These are phyloP conservation scores for Penicillium psychrosexuale DNA, from an alignment of 2,329 filamentous ascomycete species.

Conservation along the genomic window DNA sequence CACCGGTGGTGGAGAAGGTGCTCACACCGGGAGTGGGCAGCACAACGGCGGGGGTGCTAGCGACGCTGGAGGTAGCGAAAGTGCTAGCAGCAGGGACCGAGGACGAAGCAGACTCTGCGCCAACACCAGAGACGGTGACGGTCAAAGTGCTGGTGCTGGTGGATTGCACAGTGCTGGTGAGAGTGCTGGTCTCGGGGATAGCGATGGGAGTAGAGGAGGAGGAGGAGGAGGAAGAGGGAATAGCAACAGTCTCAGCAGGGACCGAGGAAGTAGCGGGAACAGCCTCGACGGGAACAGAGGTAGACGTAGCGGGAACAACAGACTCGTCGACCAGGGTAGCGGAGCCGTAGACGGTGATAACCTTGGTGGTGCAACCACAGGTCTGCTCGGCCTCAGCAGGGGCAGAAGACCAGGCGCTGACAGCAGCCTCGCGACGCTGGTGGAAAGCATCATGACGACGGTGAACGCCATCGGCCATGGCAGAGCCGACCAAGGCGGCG, in stretches of 20 bases:
- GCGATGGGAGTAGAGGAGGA: conserved; percentile 19
- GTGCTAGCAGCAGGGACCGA: conserved; percentile 18
- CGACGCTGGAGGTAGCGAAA: neutral
- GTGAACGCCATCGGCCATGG: conserved; percentile 57
- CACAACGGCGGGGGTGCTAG: conserved; percentile 14
- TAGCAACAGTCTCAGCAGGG: conserved; percentile 26
- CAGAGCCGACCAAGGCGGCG: conserved; percentile 50
- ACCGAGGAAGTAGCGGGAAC: no score
- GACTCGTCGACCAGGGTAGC: conserved; percentile 48
- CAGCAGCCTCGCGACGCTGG: conserved; percentile 49
- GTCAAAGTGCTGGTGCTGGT: conserved; percentile 41
- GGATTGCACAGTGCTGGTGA: conserved; percentile 34
- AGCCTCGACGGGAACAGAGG: conserved; percentile 16
- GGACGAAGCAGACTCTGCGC: conserved; percentile 1
- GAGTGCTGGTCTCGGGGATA: conserved; percentile 17
- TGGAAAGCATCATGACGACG: conserved; percentile 56
- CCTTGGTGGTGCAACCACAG: conserved; percentile 73
- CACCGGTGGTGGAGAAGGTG: conserved; percentile 63
- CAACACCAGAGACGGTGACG: conserved; percentile 23
- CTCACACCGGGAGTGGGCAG: conserved; percentile 51
- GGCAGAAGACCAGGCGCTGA: conserved; percentile 9
- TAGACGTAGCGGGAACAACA: no score
- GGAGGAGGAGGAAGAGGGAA: conserved; percentile 14
- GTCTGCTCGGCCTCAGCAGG: conserved; percentile 36
- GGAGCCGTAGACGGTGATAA: conserved; percentile 66